Evolutionary conservation across 116 monocot species (phyloP).

Genomic region (Trichopus zeylanicus): DNA sequence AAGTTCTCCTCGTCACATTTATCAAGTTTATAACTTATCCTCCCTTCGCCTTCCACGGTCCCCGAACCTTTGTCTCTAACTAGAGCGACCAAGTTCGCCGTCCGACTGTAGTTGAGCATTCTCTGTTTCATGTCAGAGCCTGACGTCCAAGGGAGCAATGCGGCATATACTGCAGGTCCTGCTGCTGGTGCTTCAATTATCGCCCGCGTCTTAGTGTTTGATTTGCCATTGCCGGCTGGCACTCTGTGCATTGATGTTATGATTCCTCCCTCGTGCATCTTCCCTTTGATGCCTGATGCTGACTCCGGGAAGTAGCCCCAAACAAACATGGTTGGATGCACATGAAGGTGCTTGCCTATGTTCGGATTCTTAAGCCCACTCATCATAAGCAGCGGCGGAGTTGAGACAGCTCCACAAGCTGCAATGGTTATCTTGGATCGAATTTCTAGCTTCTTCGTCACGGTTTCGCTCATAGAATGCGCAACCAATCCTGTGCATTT

Average conservation of each 20-base stretch:
- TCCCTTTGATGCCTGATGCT: conserved; percentile 42
- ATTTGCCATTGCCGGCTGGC: neutral
- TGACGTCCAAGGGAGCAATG: conserved; percentile 62
- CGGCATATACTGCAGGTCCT: conserved; percentile 43
- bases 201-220: neutral
- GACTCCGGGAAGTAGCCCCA: conserved; percentile 94
- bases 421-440: conserved; percentile 64
- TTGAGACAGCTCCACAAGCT: conserved; percentile 74
- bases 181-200: conserved; percentile 65
- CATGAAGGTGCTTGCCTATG: conserved; percentile 79
- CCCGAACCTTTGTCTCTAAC: conserved; percentile 67
- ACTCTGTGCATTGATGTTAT: conserved; percentile 82
- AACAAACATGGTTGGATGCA: conserved; percentile 61
- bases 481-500: conserved; percentile 60
- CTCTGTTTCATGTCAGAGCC: conserved; percentile 66
- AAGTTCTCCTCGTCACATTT: conserved; percentile 54
- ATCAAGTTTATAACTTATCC: conserved; percentile 27
- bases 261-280: conserved; percentile 67
- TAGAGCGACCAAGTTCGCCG: conserved; percentile 59
- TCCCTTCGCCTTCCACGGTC: conserved; percentile 40
- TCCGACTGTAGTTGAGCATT: conserved; percentile 58
- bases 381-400: conserved; percentile 52
- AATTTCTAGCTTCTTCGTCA: conserved; percentile 36
- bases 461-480: conserved; percentile 7
- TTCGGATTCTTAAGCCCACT: conserved; percentile 73